Percentiles rank a stretch among this genome's conserved stretches.
Conservation (phyloP, 2,329 filamentous ascomycete genomes). For the Pseudopithomyces chartarum region DNA sequence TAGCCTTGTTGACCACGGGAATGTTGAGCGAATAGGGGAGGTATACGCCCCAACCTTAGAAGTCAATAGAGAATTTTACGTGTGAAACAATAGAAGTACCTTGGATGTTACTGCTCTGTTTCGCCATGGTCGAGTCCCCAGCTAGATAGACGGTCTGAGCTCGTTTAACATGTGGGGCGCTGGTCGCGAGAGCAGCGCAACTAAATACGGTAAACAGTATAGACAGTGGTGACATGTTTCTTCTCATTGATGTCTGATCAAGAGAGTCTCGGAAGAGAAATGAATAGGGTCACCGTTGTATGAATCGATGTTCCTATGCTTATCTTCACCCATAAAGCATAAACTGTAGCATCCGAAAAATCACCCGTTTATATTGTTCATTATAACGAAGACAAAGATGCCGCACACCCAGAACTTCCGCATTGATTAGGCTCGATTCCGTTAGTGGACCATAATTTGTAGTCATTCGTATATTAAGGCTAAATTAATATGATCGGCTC, state of each 20-base stretch:
- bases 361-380: background rate
- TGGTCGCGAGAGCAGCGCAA: constrained; percentile 23
- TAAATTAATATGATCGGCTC: background rate
- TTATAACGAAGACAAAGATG: background rate
- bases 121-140: constrained; percentile 67
- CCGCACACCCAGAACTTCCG: background rate
- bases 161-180: constrained; percentile 34
- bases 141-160: constrained; percentile 59
- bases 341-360: background rate
- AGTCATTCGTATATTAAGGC: background rate
- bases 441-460: background rate
- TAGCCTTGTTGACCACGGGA: constrained; percentile 66
- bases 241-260: background rate
- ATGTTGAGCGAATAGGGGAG: constrained; percentile 58
- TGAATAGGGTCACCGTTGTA: no score
- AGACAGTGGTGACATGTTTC: background rate
- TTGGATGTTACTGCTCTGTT: constrained; percentile 50
- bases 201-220: constrained; percentile 25
- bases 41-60: constrained; percentile 66
- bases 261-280: background rate
- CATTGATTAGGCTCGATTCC: background rate
- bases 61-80: background rate
- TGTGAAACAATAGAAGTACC: constrained; percentile 32
- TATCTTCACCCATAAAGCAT: background rate
- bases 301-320: no score